phyloP scores from a whole-genome alignment of 2,329 filamentous ascomycete species.

The Bipolaris victoriae region DNA sequence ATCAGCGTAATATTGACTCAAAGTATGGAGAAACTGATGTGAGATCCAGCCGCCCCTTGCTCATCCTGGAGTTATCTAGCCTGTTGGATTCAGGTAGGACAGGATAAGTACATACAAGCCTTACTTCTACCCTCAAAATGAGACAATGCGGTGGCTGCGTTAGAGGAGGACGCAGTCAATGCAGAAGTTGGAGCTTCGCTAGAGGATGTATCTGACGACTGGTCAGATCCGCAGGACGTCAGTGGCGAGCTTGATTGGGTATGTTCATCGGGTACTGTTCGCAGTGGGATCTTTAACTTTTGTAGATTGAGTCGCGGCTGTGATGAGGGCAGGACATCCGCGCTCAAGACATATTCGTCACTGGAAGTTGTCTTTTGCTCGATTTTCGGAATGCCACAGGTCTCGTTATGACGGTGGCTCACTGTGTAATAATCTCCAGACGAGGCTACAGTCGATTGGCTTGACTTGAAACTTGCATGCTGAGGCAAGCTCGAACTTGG shows the following conservation, averaged over 20 bases:
- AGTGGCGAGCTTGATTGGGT: slow-evolving; percentile 15
- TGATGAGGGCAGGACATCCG: not conserved
- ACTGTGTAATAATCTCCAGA: no score
- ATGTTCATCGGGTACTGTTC: not conserved
- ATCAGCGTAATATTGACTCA: not conserved
- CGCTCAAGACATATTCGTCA: not conserved
- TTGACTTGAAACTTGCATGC: not conserved
- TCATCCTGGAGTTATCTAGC: no score
- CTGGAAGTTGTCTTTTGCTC: not conserved
- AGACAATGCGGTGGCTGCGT: slow-evolving; percentile 6
- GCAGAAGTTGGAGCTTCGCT: slow-evolving; percentile 26
- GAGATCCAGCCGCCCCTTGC: no score
- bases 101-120: slow-evolving; percentile 10
- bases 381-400: no score
- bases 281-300: slow-evolving; percentile 8
- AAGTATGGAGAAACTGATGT: not conserved
- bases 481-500: no score
- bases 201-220: slow-evolving; percentile 22
- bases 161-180: slow-evolving; percentile 11
- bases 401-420: not conserved
- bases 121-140: not conserved
- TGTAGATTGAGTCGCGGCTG: slow-evolving; percentile 3
- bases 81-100: not conserved
- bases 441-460: not conserved
- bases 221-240: slow-evolving; percentile 26